Evolutionary conservation across 2,329 filamentous ascomycete genomes (phyloP), one percentile per base, ranked within the genome.

Genomic region (Sclerotinia minor): DNA sequence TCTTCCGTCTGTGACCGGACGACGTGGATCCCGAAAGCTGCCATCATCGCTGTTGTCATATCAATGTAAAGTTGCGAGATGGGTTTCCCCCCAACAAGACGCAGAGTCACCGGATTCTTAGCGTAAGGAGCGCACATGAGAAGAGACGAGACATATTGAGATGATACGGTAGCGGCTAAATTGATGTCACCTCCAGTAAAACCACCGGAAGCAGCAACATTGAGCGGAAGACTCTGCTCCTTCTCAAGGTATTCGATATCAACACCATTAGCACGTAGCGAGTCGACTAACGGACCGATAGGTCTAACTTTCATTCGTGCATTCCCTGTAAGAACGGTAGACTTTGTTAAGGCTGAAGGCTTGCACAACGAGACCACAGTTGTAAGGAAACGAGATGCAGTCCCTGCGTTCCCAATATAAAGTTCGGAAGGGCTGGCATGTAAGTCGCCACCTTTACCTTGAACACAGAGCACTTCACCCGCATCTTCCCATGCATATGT

Each of bases 41-140:
- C 85, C 95, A 99, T 99, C 94, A 99, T 99, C 21, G 93, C 86
- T 65, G 96, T 93, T 2, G 95, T 99, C 94, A 99, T 98, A 77
- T 99, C 93, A 75, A 99, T 98, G 78, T 99, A 99, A 2, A 89
- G 88, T 77, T 98, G 94, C 1, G 94, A 98, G 72, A 99, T 97
- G 54, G 95, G 94, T 79, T 97, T 98, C 67, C 94, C 95, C n/a
- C 95, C 95, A 17, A 98, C 90, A 50, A 99, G 84, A 52, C 89
- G 90, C 72, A 99, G 81, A 0, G 92, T 97, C 49, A 99, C 94
- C 0, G 94, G 92, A 71, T 93, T 89, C 80, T 97, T 97, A 57
- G 95, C 95, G 76, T 98, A 99, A 0, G 95, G 95, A 0, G 95
- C 95, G 69, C 93, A 96, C 92, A 99, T 96, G 64, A 99, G 83